Evolutionary conservation across 75 land plant genomes (phyloP).

Genomic region (Sequoia sempervirens): DNA sequence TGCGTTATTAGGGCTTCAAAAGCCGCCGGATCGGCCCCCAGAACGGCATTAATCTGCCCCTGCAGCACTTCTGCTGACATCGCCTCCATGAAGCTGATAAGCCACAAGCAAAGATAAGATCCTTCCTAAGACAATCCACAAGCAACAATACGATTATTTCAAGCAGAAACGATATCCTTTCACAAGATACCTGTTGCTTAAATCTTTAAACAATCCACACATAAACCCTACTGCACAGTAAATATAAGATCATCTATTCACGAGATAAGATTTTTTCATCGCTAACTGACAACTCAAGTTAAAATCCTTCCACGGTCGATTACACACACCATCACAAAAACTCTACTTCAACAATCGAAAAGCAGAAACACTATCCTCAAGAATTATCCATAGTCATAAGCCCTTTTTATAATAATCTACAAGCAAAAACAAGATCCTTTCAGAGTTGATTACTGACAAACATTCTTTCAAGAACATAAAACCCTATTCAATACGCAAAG

Average conservation of each 20-base stretch:
- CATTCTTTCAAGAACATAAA: too few relatives aligned
- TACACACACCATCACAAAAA: neutral
- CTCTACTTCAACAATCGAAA: neutral
- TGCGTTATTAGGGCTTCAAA: conserved; percentile 77
- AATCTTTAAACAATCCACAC: neutral
- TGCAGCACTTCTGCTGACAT: conserved; percentile 17
- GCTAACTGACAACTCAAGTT: too few relatives aligned
- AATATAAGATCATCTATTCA: too few relatives aligned
- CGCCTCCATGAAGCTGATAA: conserved; percentile 6
- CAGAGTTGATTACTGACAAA: neutral
- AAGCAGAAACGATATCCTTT: neutral
- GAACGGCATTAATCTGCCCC: conserved; percentile 37
- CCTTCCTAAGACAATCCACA: neutral
- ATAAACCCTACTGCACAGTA: neutral
- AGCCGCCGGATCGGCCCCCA: conserved; percentile 62
- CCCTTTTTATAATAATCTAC: neutral
- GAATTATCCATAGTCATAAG: neutral
- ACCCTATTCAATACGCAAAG: neutral
- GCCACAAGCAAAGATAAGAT: neutral
- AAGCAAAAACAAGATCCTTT: neutral
- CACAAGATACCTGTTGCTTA: neutral
- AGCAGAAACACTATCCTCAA: neutral
- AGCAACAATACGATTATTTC: neutral
- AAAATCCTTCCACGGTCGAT: too few relatives aligned
- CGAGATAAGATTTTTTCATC: too few relatives aligned